Conservation (phyloP, 2,329 filamentous ascomycete genomes). For the Colletotrichum sp. region DNA sequence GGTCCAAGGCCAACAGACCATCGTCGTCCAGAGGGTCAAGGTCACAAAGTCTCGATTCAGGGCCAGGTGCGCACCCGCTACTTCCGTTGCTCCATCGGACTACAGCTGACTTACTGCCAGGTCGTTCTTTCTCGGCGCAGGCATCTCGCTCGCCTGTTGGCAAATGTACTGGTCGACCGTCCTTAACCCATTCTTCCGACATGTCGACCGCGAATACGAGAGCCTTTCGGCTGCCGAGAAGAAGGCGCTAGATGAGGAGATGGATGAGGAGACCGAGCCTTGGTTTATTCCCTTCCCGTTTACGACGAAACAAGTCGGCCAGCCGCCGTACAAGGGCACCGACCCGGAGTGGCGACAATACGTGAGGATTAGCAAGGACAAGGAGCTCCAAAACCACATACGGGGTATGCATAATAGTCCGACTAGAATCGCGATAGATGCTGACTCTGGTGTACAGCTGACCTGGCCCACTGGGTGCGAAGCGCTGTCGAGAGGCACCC, state of each 20-base stretch:
- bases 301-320: conserved; percentile 53
- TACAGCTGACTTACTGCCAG: conserved; percentile 3
- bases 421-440: conserved; percentile 4
- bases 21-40: conserved; percentile 22
- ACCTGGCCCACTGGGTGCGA: conserved; percentile 49
- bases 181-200: conserved; percentile 48
- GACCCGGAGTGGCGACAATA: conserved; percentile 71
- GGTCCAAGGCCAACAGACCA: not conserved
- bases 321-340: conserved; percentile 55
- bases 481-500: conserved; percentile 46
- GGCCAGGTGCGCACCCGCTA: not conserved
- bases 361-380: conserved; percentile 60
- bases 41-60: not conserved
- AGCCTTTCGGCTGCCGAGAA: conserved; percentile 49
- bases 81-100: not conserved
- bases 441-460: conserved; percentile 38
- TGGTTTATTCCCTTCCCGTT: conserved; percentile 69
- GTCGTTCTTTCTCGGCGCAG: conserved; percentile 31
- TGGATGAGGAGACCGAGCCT: conserved; percentile 48
- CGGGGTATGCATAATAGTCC: not conserved
- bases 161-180: conserved; percentile 51
- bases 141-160: conserved; percentile 42
- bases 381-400: conserved; percentile 50
- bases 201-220: conserved; percentile 46
- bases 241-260: conserved; percentile 39